Percentiles rank a stretch among this genome's conserved stretches.
Evolutionary conservation across 805 yeast genomes (phyloP).

Genomic region (Diddensiella caesifluorescens): DNA sequence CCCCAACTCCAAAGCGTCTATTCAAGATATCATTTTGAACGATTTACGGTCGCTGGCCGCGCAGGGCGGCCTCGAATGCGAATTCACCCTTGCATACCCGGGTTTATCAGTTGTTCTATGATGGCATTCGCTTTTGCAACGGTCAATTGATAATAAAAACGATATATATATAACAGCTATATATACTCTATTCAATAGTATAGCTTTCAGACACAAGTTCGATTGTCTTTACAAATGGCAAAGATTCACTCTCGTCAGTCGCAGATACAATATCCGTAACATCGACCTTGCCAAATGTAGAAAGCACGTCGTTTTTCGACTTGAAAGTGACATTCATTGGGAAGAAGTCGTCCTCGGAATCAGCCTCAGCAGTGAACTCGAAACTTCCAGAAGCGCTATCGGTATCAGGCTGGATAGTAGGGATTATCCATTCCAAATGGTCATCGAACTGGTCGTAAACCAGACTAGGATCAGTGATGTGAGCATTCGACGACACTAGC

Average conservation of each 20-base stretch:
- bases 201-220: conserved; percentile 36
- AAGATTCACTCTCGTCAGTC: conserved; percentile 46
- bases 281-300: conserved; percentile 61
- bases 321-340: conserved; percentile 74
- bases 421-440: conserved; percentile 65
- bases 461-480: conserved; percentile 34
- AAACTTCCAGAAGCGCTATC: conserved; percentile 61
- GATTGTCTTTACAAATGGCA: conserved; percentile 62
- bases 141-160: neutral
- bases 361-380: conserved; percentile 70
- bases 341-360: conserved; percentile 77
- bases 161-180: neutral
- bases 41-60: conserved; percentile 17
- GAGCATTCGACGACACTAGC: conserved; percentile 52
- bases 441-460: conserved; percentile 54
- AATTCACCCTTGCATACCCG: conserved; percentile 14
- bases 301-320: conserved; percentile 32
- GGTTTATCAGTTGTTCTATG: conserved; percentile 12
- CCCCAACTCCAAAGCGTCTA: conserved; percentile 9
- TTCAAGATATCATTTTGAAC: conserved; percentile 10
- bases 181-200: conserved; percentile 18
- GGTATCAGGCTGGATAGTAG: conserved; percentile 44
- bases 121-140: neutral
- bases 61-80: conserved; percentile 11
- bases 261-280: conserved; percentile 53